These are phyloP conservation scores for Vigna radiata DNA, from an alignment of 306 rosid genomes.

Conservation along the genomic window DNA sequence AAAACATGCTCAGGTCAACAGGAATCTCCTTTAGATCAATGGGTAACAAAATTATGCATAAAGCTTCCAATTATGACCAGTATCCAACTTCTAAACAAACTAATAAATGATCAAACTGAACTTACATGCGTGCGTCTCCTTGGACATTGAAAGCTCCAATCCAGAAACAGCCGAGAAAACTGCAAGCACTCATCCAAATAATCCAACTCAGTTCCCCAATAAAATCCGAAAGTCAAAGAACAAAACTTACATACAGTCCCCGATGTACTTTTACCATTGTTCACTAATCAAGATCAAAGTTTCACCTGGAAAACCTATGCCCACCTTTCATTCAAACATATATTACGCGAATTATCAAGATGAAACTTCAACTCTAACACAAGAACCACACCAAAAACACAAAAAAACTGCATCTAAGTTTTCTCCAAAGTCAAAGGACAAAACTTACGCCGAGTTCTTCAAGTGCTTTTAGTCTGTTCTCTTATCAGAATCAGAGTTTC, in stretches of 20 bases:
- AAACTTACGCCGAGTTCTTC: background rate
- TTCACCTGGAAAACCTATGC: background rate
- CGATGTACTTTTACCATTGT: background rate
- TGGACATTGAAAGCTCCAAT: conserved; percentile 81
- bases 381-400: background rate
- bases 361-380: background rate
- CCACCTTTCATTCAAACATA: background rate
- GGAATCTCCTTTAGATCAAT: background rate
- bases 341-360: background rate
- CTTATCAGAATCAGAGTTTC: background rate
- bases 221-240: conserved; percentile 4
- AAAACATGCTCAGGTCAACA: conserved; percentile 27
- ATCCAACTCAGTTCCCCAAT: conserved; percentile 32
- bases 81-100: conserved; percentile 27
- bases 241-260: background rate
- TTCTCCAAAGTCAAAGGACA: background rate
- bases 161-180: conserved; percentile 99
- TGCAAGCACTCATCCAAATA: conserved; percentile 63
- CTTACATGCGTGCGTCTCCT: conserved; percentile 82
- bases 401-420: background rate
- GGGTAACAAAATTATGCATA: conserved; percentile 24
- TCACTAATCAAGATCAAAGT: background rate
- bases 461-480: background rate
- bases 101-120: conserved; percentile 8
- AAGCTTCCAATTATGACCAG: conserved; percentile 12